Percentiles rank a stretch among this genome's conserved stretches.
Conservation (phyloP, 2,329 filamentous ascomycete genomes). For the Nemania bipapillata region DNA sequence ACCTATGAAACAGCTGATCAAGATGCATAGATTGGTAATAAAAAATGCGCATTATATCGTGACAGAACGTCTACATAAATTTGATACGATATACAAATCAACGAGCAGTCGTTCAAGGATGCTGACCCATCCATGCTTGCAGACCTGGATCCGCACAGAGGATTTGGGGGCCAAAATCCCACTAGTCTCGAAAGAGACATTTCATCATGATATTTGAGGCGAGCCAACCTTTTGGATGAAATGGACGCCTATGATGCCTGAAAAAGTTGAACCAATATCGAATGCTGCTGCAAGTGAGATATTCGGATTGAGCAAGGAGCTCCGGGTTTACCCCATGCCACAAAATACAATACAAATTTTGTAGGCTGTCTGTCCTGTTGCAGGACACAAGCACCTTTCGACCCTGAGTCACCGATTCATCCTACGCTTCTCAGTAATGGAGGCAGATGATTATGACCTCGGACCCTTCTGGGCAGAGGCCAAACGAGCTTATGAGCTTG, state of each 20-base stretch:
- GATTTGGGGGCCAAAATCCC: background rate
- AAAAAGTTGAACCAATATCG: background rate
- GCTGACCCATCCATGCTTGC: background rate
- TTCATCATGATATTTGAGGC: background rate
- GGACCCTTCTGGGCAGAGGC: constrained; percentile 23
- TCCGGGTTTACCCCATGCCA: background rate
- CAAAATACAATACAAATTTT: background rate
- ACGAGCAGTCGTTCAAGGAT: background rate
- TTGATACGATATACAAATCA: background rate
- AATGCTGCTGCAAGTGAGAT: background rate
- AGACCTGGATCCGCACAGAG: background rate
- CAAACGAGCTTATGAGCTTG: constrained; percentile 16
- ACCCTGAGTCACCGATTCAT: background rate
- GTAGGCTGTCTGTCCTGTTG: background rate
- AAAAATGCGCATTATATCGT: background rate
- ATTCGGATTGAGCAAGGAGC: background rate
- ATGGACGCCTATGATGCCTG: background rate
- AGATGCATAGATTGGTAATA: background rate
- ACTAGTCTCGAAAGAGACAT: background rate
- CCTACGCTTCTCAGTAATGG: background rate
- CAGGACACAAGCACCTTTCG: background rate
- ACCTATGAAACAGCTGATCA: no score
- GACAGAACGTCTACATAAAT: background rate
- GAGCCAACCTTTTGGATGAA: background rate
- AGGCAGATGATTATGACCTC: constrained; percentile 14